Base-by-base conservation (phyloP, 1,139 yeast genomes). In the Kodamaea sp. region DNA sequence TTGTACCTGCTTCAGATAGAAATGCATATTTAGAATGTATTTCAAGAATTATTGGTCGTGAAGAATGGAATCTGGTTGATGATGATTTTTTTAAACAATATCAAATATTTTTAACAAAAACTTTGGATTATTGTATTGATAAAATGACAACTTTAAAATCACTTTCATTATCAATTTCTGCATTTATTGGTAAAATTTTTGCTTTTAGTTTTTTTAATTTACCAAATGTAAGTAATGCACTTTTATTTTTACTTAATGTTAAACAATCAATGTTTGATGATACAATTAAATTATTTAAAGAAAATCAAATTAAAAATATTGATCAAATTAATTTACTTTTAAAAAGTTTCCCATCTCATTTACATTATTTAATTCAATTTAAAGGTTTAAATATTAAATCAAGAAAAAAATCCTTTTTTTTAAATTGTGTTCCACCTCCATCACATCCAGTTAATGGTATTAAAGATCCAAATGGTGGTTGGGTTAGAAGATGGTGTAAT, bases 121-220 rank as follows among this genome's bases (percentile, higher is more conserved):
- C 95, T 0, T 62, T 84, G 42, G 78, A 73, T 34, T 76, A 70
- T 49, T 72, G 81, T 37, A 68, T 84, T 15, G 62, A 65, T 34
- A 72, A 76, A 41, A 55, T 70, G 49, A 65, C 82, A 10, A 65
- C 73, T 32, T 52, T 76, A 36, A 83, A 83, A 54, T 70, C 70
- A 7, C 63, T 82, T 6, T 73, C 90, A 1, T 60, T 81, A 7
- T 68, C 84, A 4, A 60, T 80, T 11, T 73, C 81, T 23, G 94
- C 94, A 2, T 85, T 86, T 53, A 70, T 82, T n/a, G 95, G 95
- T 8, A 86, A 87, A 54, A 75, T 83, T 1, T 77, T 87, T 57
- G 90, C 94, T 1, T 77, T 78, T 53, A 65, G 81, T 9, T 86
- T 74, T 49, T 76, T 80, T 54, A 66, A 73, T 46, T 55, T 84